Base-by-base conservation (phyloP, 2,329 filamentous ascomycete species). In the Lasiodiplodia theobromae region DNA sequence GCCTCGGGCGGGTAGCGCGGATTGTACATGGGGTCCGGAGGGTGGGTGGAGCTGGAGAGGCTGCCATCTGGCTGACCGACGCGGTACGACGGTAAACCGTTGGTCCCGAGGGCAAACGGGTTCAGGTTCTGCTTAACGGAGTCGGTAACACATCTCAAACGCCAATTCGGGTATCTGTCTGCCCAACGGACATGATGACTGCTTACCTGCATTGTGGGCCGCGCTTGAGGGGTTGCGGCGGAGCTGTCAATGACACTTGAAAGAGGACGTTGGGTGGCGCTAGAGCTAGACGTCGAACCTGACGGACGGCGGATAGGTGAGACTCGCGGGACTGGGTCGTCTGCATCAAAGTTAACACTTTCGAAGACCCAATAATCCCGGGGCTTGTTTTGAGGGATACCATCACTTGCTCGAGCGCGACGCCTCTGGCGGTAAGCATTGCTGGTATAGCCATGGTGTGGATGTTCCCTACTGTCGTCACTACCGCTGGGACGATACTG, bases 401-500 rank as follows among this genome's bases (percentile, higher is more conserved):
- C 47, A 38, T 52, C 47, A 18, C 25, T 21, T n/a, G 47, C 44
- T 7, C 60, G 60, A 47, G 11, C 54, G 1, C 54, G 31, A 34
- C 21, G 54, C n/a, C 54, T 38, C 34, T 40, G 54, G 5, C 28
- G 25, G 16, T 56, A 25, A 28, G 6, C 14, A 8, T 18, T 23
- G 10, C n/a, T 6, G 31, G 31, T 5, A 14, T 16, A 18, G 23
- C n/a, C 31, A 16, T 16, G 54, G 10, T 38, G n/a, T 3, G 12
- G 7, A 12, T 18, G 47, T 2, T 23, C 47, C n/a, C n/a, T 31
- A n/a, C 51, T 57, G 23, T 37, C 14, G 2, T 37, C 23, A 18
- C 37, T 53, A 4, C 25, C 54, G 12, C 7, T 18, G 12, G 65
- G 65, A 2, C 65, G 65, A 11, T 60, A 67, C 40, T 40, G 25